These are phyloP conservation scores for Aspergillus cavernicola DNA, from an alignment of 495 filamentous ascomycete species.

Conservation along the genomic window DNA sequence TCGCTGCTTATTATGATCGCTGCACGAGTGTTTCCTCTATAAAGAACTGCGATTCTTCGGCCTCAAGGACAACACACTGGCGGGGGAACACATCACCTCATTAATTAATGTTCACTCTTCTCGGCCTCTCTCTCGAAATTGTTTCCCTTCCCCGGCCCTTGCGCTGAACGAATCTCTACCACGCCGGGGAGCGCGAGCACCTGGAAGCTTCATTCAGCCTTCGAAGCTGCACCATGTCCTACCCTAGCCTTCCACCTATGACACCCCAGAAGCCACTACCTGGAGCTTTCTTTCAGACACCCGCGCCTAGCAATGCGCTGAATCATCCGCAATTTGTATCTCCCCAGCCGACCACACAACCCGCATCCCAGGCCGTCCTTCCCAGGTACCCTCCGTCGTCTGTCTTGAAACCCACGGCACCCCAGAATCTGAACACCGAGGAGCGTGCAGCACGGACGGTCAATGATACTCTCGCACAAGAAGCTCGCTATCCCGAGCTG, in stretches of 20 bases:
- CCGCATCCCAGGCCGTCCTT: constrained; percentile 14
- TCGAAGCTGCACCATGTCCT: constrained; percentile 49
- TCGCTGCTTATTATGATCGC: constrained; percentile 17
- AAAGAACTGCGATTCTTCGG: constrained; percentile 9
- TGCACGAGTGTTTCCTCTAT: not conserved
- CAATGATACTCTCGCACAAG: constrained; percentile 68
- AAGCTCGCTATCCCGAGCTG: constrained; percentile 81
- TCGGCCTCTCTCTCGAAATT: constrained; percentile 8
- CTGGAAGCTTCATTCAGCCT: constrained; percentile 15
- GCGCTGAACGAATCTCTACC: constrained; percentile 16
- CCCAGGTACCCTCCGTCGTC: constrained; percentile 32
- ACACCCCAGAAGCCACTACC: constrained; percentile 66
- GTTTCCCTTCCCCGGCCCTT: constrained; percentile 16
- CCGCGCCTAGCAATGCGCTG: constrained; percentile 43
- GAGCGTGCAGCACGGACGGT: constrained; percentile 80
- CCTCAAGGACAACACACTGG: constrained; percentile 11
- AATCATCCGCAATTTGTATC: constrained; percentile 25
- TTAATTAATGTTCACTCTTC: constrained; percentile 15
- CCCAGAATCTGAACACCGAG: constrained; percentile 55
- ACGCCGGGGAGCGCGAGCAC: constrained; percentile 31
- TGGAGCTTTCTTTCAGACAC: constrained; percentile 71
- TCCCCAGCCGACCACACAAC: constrained; percentile 25
- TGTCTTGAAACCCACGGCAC: constrained; percentile 29
- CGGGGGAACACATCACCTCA: constrained; percentile 8
- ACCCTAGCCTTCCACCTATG: constrained; percentile 47